Percentiles rank a stretch among this genome's conserved stretches.
These are phyloP conservation scores for Suillus placidus DNA, from an alignment of 768 basidiomycete species.

Conservation along the genomic window DNA sequence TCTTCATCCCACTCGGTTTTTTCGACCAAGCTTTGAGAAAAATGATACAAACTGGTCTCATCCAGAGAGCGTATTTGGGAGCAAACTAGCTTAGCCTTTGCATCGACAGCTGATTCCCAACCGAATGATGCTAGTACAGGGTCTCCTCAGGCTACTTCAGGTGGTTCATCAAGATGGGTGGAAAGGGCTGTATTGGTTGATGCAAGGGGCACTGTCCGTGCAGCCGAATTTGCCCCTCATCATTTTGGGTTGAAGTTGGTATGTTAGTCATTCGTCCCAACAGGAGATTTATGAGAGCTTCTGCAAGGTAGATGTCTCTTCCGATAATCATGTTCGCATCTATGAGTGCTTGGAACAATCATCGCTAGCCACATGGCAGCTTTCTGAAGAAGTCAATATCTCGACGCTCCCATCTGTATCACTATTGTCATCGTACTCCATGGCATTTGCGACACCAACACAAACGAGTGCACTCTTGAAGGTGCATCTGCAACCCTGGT, in stretches of 20 bases:
- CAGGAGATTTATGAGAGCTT: conserved; percentile 4
- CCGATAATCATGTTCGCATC: conserved; percentile 84
- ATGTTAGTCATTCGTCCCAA: conserved; percentile 23
- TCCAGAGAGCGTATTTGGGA: conserved; percentile 89
- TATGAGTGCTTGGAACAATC: conserved; percentile 89
- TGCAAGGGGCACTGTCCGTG: conserved; percentile 82
- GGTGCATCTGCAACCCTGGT: conserved; percentile 61
- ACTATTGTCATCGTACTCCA: conserved; percentile 50
- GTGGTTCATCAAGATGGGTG: conserved; percentile 58
- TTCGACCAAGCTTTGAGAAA: background rate
- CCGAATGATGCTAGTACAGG: conserved; percentile 24
- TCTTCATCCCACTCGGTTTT: background rate
- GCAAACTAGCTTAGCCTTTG: conserved; percentile 48
- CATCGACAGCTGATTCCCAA: conserved; percentile 31
- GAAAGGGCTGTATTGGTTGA: conserved; percentile 78
- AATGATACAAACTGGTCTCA: conserved; percentile 82
- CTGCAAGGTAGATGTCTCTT: conserved; percentile 79
- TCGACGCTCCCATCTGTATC: conserved; percentile 49
- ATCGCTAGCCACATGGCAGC: conserved; percentile 70
- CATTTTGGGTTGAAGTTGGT: conserved; percentile 90
- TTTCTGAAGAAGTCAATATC: conserved; percentile 78
- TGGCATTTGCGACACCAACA: conserved; percentile 71
- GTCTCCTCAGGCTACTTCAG: conserved; percentile 25
- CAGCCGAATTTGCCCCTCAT: conserved; percentile 85
- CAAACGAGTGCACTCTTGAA: conserved; percentile 59